Evolutionary conservation across 352 stramenopile genomes (phyloP).

Genomic region (Globisporangium echinulatum): DNA sequence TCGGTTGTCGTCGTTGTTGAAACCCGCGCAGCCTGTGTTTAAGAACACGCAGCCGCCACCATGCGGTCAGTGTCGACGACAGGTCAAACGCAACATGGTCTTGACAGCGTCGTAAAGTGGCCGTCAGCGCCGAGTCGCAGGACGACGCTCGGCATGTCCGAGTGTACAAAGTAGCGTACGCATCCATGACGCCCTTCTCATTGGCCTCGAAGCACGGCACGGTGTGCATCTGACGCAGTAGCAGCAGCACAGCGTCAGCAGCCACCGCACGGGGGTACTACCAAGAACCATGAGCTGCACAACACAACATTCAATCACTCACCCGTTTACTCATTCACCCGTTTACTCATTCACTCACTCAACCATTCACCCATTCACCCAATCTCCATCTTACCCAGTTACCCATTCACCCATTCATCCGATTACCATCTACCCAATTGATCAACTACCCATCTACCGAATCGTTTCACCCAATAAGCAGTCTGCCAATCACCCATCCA

Average conservation of each 20-base stretch:
- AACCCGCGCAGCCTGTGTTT: conserved; percentile 17
- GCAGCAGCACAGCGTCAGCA: background rate
- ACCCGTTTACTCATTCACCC: no score
- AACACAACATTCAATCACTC: no score
- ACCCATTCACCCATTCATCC: no score
- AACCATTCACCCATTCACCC: background rate
- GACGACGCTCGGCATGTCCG: conserved; percentile 64
- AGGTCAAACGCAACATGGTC: background rate
- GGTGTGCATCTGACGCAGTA: conserved; percentile 24
- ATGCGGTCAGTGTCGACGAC: no score
- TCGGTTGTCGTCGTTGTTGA: conserved; percentile 1
- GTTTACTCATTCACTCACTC: background rate
- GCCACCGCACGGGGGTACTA: background rate
- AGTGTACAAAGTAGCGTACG: conserved; percentile 79
- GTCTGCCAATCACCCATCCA: no score
- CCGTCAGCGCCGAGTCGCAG: conserved; percentile 41
- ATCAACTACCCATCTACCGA: no score
- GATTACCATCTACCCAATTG: background rate
- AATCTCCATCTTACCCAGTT: no score
- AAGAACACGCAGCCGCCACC: background rate
- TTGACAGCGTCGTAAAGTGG: conserved; percentile 38
- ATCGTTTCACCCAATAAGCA: no score
- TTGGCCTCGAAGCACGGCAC: conserved; percentile 87
- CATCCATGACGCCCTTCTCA: conserved; percentile 53
- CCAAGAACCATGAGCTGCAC: no score